phyloP scores from a whole-genome alignment of 2,329 filamentous ascomycete genomes.

The Tolypocladium cylindrosporum region DNA sequence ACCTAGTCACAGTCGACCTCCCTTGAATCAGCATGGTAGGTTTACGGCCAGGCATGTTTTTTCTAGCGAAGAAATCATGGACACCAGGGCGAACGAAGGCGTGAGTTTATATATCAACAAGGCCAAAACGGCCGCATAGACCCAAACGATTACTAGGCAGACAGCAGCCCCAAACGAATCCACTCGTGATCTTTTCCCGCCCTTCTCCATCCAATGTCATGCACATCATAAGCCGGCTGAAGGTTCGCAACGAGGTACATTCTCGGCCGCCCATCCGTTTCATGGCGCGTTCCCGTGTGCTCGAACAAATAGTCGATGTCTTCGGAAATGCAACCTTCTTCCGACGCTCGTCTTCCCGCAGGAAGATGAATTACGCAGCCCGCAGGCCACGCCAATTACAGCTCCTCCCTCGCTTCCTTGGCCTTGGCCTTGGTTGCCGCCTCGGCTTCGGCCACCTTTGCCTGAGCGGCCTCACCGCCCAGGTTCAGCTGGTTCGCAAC shows the following conservation, averaged over 20 bases:
- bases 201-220: not conserved
- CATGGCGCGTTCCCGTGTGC: not conserved
- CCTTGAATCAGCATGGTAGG: not conserved
- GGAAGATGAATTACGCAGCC: not conserved
- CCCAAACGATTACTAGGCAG: not conserved
- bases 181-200: not conserved
- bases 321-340: not conserved
- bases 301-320: not conserved
- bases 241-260: not conserved
- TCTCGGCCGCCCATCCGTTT: not conserved
- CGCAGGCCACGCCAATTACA: conserved; percentile 24
- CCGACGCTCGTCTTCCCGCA: not conserved
- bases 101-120: not conserved
- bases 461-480: conserved; percentile 36
- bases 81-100: not conserved
- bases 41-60: not conserved
- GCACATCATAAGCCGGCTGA: not conserved
- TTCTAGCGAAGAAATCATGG: not conserved
- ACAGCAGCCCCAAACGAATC: not conserved
- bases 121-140: not conserved
- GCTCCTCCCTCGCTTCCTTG: conserved; percentile 34
- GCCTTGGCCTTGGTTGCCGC: conserved; percentile 17
- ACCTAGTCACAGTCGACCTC: not conserved
- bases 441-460: conserved; percentile 31
- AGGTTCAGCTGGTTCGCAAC: conserved; percentile 35